Percentiles rank a stretch among this genome's conserved stretches.
phyloP scores from a whole-genome alignment of 2,329 filamentous ascomycete genomes.

The Westerdykella aurantiaca region DNA sequence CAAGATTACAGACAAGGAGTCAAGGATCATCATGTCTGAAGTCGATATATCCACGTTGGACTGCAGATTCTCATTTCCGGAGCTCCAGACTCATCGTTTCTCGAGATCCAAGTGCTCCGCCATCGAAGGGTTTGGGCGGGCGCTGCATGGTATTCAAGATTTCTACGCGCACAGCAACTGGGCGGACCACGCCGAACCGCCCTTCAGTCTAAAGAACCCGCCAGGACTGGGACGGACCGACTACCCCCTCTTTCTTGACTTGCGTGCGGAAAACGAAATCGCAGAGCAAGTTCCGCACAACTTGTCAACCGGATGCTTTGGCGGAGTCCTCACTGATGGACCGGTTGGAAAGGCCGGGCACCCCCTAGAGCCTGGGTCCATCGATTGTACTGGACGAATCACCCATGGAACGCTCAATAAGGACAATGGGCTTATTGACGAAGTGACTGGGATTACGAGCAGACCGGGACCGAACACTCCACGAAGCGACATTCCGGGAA shows the following conservation, averaged over 20 bases:
- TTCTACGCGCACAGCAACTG: constrained; percentile 6
- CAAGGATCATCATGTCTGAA: constrained; percentile 12
- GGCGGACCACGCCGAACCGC: constrained; percentile 7
- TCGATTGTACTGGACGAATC: constrained; percentile 19
- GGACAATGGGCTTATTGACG: constrained; percentile 19
- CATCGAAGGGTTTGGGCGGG: constrained; percentile 16
- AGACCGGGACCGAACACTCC: constrained; percentile 18
- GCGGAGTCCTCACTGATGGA: constrained; percentile 18
- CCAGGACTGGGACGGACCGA: constrained; percentile 14
- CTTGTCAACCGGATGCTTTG: constrained; percentile 21
- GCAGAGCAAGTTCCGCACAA: constrained; percentile 15
- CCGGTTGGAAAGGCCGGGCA: constrained; percentile 18
- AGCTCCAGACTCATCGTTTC: constrained; percentile 16
- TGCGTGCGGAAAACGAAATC: constrained; percentile 20
- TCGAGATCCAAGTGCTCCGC: constrained; percentile 13
- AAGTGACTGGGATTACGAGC: constrained; percentile 12
- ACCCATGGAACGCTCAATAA: constrained; percentile 23
- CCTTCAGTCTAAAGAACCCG: constrained; percentile 15
- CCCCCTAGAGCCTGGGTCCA: constrained; percentile 20
- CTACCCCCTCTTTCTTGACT: constrained; percentile 16
- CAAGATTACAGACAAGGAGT: constrained; percentile 15
- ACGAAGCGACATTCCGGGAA: constrained; percentile 16
- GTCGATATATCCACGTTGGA: constrained; percentile 14
- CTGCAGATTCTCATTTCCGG: constrained; percentile 19
- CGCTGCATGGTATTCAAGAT: constrained; percentile 16